phyloP scores from a whole-genome alignment of 2,329 filamentous ascomycete species.

The Alternaria metachromatica region DNA sequence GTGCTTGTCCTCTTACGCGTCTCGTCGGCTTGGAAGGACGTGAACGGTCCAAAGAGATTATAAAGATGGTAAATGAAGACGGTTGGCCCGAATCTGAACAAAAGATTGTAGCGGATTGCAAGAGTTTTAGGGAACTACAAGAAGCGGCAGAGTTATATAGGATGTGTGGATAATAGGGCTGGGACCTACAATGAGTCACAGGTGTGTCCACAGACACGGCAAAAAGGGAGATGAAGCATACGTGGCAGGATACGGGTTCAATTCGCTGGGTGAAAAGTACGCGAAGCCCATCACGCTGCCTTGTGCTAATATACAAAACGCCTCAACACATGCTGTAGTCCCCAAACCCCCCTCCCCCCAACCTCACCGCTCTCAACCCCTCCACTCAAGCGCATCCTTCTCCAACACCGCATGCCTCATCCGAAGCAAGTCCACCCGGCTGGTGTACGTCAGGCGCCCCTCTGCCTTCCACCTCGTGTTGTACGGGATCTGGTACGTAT shows the following conservation, averaged over 20 bases:
- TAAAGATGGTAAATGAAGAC: background rate
- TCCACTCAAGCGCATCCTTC: no score
- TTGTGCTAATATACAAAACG: background rate
- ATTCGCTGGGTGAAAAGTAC: background rate
- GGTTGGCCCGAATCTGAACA: background rate
- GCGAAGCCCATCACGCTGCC: background rate
- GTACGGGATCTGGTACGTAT: background rate
- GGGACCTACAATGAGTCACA: background rate
- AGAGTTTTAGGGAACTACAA: background rate
- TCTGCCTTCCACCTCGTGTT: background rate
- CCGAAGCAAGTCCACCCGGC: background rate
- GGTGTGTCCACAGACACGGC: background rate
- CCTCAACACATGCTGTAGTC: background rate
- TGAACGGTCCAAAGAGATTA: background rate
- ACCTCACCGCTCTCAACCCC: no score
- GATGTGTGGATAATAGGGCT: background rate
- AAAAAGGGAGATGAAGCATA: background rate
- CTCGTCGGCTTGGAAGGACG: background rate
- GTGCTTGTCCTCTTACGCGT: background rate
- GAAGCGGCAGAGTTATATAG: background rate
- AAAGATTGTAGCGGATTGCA: background rate
- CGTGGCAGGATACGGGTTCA: background rate
- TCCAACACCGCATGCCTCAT: background rate
- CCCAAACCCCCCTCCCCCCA: background rate
- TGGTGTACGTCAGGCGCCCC: background rate